These are phyloP conservation scores for Coleophoma cylindrospora DNA, from an alignment of 2,329 filamentous ascomycete species.

Conservation along the genomic window DNA sequence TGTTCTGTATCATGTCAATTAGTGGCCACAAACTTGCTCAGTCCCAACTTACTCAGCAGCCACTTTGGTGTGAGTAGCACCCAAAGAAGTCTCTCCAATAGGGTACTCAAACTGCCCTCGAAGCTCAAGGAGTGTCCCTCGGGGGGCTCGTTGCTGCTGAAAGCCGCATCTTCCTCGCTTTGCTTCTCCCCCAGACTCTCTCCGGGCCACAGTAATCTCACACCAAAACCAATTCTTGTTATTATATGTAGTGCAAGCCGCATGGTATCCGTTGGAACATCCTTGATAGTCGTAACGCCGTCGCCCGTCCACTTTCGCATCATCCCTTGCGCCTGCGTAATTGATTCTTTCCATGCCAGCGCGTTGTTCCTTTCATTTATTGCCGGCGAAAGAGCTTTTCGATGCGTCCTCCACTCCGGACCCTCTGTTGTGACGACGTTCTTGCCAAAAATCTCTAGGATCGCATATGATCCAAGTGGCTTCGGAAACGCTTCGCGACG, in stretches of 20 bases:
- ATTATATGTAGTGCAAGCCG: conserved; percentile 53
- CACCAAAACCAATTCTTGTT: conserved; percentile 68
- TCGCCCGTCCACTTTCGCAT: conserved; percentile 49
- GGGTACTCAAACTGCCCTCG: conserved; percentile 44
- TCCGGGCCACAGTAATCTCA: conserved; percentile 57
- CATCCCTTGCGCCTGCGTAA: conserved; percentile 60
- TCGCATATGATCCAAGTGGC: conserved; percentile 51
- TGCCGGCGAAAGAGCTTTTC: conserved; percentile 64
- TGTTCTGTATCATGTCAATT: conserved; percentile 20
- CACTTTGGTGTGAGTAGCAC: conserved; percentile 46
- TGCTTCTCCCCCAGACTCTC: conserved; percentile 41
- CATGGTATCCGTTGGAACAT: conserved; percentile 63
- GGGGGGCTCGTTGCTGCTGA: conserved; percentile 20
- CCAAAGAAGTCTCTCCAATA: conserved; percentile 48
- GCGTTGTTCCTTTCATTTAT: conserved; percentile 75
- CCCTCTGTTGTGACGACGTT: conserved; percentile 72
- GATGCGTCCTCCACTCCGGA: conserved; percentile 63
- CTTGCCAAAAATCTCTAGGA: conserved; percentile 62
- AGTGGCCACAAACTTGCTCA: neutral
- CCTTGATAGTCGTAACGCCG: conserved; percentile 43
- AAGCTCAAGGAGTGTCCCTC: conserved; percentile 48
- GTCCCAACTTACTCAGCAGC: conserved; percentile 35
- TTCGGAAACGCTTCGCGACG: conserved; percentile 70
- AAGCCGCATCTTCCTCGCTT: conserved; percentile 40
- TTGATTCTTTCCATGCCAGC: conserved; percentile 58